Evolutionary conservation across 768 basidiomycete genomes (phyloP).

Genomic region (Boletellus ananiceps): DNA sequence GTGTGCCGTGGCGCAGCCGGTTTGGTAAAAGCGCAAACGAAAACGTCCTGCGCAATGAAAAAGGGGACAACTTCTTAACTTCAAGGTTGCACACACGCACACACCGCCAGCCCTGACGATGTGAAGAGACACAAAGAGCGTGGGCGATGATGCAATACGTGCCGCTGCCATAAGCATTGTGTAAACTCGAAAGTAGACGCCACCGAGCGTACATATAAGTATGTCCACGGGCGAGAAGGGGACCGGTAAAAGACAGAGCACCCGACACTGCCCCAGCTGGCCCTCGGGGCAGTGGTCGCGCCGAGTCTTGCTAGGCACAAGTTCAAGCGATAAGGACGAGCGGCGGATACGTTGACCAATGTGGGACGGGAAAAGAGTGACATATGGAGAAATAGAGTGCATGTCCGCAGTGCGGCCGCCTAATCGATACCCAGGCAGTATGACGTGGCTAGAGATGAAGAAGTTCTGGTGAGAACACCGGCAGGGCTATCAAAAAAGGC

Average conservation of each 20-base stretch:
- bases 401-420: slow-evolving; percentile 27
- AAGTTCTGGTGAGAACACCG: slow-evolving; percentile 18
- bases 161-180: neutral
- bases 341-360: neutral
- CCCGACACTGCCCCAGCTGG: no score
- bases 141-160: slow-evolving; percentile 1
- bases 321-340: neutral
- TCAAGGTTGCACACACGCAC: neutral
- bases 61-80: neutral
- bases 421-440: slow-evolving; percentile 1
- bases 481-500: slow-evolving; percentile 19
- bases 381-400: slow-evolving; percentile 3
- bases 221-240: slow-evolving; percentile 1
- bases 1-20: neutral
- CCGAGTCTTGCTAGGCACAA: neutral
- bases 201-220: slow-evolving; percentile 1
- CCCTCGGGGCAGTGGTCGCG: neutral
- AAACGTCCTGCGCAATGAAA: neutral
- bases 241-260: no score
- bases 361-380: slow-evolving; percentile 1
- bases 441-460: slow-evolving; percentile 19
- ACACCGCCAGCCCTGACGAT: neutral
- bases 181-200: neutral
- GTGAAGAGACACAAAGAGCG: neutral
- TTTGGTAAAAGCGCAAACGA: neutral